Evolutionary conservation across 257 asterid genomes (phyloP), one percentile per base, ranked within the genome.

Genomic region (Voacanga thouarsii): DNA sequence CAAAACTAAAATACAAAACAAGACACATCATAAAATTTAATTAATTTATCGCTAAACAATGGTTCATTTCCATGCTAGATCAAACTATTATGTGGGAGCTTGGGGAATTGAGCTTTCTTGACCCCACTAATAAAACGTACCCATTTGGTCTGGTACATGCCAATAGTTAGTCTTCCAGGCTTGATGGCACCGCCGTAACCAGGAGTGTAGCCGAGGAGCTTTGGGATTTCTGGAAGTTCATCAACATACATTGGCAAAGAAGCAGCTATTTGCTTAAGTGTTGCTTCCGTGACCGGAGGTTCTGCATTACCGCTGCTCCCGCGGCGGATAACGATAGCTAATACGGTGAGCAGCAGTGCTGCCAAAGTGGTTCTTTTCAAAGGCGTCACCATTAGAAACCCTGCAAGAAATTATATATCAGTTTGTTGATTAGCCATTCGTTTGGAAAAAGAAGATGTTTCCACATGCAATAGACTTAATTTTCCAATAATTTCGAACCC

Each of bases 161-260:
- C 80, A 8, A 77, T 51, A 1, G 43, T 50, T 23, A 77, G 39
- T 10, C 47, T 77, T 16, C 47, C 80, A 0, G 80, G 80, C 63
- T 1, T 33, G 26, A 12, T 24, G 59, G 56, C 5, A 3, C 19
- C 30, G 12, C 75, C 75, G 15, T 67, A 26, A 21, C 15, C 33
- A 55, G 61, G 49, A 16, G 5, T 24, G 12, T 70, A 78, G 19
- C 81, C 81, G 23, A 28, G 49, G 12, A 78, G 75, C 60, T 59
- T 56, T 2, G 81, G 81, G 44, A 78, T 56, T 28, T 53, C 47
- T 0, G 81, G 81, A 33, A 78, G 81, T 44, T 78, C 71, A 24
- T 78, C 81, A 45, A 78, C 81, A 19, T 67, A 75, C 80, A 80
- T 69, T 47, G 33, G 26, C 59, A 78, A 61, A 12, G 77, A 70